These are phyloP conservation scores for Mycotypha africana DNA, from an alignment of 371 early-diverging fungal species.

Conservation along the genomic window DNA sequence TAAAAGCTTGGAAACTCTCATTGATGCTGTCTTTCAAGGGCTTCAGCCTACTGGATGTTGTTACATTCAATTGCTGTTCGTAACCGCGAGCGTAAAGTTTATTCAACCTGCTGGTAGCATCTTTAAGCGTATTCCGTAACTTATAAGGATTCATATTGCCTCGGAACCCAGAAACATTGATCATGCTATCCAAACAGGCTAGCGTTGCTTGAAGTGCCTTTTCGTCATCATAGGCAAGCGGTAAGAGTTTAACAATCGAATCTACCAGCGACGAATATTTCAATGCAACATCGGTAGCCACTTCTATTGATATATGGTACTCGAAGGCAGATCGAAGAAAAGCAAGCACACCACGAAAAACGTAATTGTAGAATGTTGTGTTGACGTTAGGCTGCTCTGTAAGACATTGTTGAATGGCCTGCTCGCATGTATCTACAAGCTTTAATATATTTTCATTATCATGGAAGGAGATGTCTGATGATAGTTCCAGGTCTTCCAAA, in stretches of 20 bases:
- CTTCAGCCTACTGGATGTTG: not conserved
- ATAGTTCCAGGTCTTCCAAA: slow-evolving; percentile 27
- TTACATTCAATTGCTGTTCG: not conserved
- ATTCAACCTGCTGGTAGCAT: slow-evolving; percentile 7
- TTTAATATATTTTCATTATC: slow-evolving; percentile 14
- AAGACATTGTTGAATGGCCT: slow-evolving; percentile 11
- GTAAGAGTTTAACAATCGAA: slow-evolving; percentile 12
- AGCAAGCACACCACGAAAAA: slow-evolving; percentile 24
- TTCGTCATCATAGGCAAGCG: slow-evolving; percentile 4
- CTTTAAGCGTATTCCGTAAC: slow-evolving; percentile 16
- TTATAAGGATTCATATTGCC: slow-evolving; percentile 10
- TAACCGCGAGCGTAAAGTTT: not conserved
- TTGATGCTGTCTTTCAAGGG: slow-evolving; percentile 20
- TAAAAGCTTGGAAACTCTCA: slow-evolving; percentile 24
- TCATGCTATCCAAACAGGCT: slow-evolving; percentile 33
- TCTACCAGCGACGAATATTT: slow-evolving; percentile 15
- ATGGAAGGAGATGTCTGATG: slow-evolving; percentile 12
- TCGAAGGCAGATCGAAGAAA: slow-evolving; percentile 28
- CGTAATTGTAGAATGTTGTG: slow-evolving; percentile 2
- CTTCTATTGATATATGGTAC: slow-evolving; percentile 24
- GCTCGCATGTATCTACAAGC: slow-evolving; percentile 12
- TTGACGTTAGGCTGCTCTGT: not conserved
- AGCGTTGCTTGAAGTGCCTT: slow-evolving; percentile 13
- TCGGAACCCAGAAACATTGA: slow-evolving; percentile 32
- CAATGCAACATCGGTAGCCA: slow-evolving; percentile 4